Base-by-base conservation (phyloP, 1,284 basidiomycete species). In the Kalmanozyma brasiliensis region DNA sequence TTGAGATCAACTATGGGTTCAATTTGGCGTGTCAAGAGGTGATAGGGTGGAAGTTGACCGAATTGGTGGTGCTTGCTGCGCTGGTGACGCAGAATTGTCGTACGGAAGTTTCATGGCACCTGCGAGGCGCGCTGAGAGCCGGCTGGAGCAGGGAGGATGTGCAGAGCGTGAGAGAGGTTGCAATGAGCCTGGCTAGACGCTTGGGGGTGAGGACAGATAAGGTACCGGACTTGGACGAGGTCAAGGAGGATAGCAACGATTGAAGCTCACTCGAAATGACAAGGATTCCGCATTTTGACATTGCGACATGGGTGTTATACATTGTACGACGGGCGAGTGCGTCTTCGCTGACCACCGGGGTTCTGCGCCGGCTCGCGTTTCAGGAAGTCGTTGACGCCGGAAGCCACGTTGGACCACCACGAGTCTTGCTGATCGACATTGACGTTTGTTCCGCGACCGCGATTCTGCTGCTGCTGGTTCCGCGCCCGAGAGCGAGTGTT, bases 1-100 rank as follows among this genome's bases (percentile, higher is more conserved):
- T 70, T 26, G 33, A 70, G 29, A 61, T 70, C 62, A 65, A 70
- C 40, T 71, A 71, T 40, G 67, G 67, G 24, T 65, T 60, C 47
- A 71, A 19, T 26, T 44, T 71, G 7, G 26, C 49, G 0, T 38
- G 61, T 8, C 24, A 65, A 17, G 2, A 11, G 3, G 42, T 65
- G 24, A 42, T 71, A 16, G 43, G 65, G 16, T 53, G 63, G 46
- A 53, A 22, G 10, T 13, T 32, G 2, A 65, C 67, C 26, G 58
- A 65, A 17, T 17, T 71, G 10, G 34, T 62, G 3, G 32, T 65
- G 8, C 30, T 71, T 10, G 48, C 67, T 0, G 58, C 62, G 8
- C 43, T 71, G 19, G 26, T 71, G 8, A 26, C 45, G 2, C 49
- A 46, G n/a, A 59, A 58, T 35, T 51, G 48, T 24, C 33, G 49